Evolutionary conservation across 495 filamentous ascomycete genomes (phyloP), one percentile per base, ranked within the genome.

Genomic region (Lophiotrema nucula): DNA sequence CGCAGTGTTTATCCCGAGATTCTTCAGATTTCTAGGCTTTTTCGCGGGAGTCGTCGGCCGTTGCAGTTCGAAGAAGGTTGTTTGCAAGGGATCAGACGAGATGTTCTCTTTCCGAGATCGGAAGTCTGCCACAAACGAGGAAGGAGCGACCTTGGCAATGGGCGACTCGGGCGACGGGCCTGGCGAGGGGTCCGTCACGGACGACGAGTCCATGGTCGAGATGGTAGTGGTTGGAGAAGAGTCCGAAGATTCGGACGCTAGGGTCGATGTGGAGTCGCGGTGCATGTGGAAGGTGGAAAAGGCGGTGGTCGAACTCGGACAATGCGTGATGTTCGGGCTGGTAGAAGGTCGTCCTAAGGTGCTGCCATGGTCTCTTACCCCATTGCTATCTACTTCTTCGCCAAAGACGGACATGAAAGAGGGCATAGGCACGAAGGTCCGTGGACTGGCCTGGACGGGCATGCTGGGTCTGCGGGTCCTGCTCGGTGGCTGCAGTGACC

Each of bases 201-300:
- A 88, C 15, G 87, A 87, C 8, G 91, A 92, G 68, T 92, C 93
- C 39, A 92, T 87, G 12, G 90, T 96, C 13, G 91, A 96, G n/a
- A 92, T 81, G 0, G 92, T 96, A 2, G 90, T 97, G 16, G 93
- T 97, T 0, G 93, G 93, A 18, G 93, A 97, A 6, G 92, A 95
- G 66, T 97, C 91, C 23, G 85, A 88, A 2, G 93, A 98, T 43
- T 87, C 90, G 8, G 89, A 89, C 39, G 83, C 80, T 55, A 86
- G 83, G 3, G 89, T 95, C 23, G 89, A 92, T n/a, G 83, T 82
- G 69, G 82, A 86, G 65, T 82, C 77, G 70, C 81, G 78, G 65
- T 82, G 81, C 64, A 81, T 76, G 70, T 72, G 70, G 31, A 69
- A 70, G 15, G 57, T 47, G 27, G 65, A 47, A 46, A 70, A 70